Evolutionary conservation across 805 yeast species (phyloP), one percentile per base, ranked within the genome.

Genomic region (Candida ulmi): DNA sequence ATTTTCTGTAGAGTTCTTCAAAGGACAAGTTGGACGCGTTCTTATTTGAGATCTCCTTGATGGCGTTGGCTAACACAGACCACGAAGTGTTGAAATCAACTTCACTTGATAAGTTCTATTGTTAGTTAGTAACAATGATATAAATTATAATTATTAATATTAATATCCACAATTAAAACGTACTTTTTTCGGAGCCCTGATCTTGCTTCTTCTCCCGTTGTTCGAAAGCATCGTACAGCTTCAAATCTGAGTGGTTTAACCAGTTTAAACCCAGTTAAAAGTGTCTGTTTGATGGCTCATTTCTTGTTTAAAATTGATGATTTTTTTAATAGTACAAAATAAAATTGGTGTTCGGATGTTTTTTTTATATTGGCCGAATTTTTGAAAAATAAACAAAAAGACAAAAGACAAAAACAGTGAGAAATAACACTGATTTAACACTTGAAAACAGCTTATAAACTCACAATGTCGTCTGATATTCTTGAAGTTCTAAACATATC

Each of bases 1-100:
- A 85, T 19, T 79, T 78, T 38, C 95, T 65, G 58, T 90, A 90
- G 0, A 88, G 68, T 48, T 81, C 86, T 52, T 88, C 96, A 55
- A 86, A 88, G 1, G 93, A 83, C 21, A 88, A 64, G 41, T 74
- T 72, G 4, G 85, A 75, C 8, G 88, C 88, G 52, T 83, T 77
- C 50, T 84, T 79, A 31, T 71, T 68, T 52, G 80, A 83, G 40
- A 90, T 88, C 50, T 82, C 83, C 13, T 55, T 61, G 27, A 88
- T 80, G 17, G 96, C 95, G 29, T 71, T 66, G 8, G 81, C 61
- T 17, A 88, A 63, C 0, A 75, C 65, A 2, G 54, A 52, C 95
- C 96, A 88, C 0, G 83, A 68, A 37, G 74, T 71, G 15, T 78
- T 81, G 45, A 80, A 83, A 48, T 78, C 83, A 8, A 73, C 64